Evolutionary conservation across 2,329 filamentous ascomycete genomes (phyloP), one percentile per base, ranked within the genome.

Genomic region (Gaeumannomyces sp.): DNA sequence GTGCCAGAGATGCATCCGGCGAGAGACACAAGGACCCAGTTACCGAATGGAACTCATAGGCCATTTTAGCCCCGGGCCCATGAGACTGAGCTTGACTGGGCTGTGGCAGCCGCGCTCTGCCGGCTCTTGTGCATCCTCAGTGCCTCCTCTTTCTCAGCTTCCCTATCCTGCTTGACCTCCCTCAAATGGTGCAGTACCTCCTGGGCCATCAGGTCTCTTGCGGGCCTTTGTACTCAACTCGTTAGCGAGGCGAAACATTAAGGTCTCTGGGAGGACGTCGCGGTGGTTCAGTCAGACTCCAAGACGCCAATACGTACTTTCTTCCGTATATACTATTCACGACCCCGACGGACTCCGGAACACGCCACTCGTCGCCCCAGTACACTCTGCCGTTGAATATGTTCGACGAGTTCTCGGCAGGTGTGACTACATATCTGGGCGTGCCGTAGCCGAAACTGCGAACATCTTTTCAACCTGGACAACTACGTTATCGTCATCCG

Each of bases 401-500:
- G 4, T 64, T n/a, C 25, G 19, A 28, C 45, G 45, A 29, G 63
- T 63, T 59, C 19, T 59, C 22, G 35, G 45, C 58, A 11, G 58
- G 38, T 33, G 11, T 59, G 19, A 65, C 16, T 19, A 60, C 14
- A 50, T 67, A 65, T n/a, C 35, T 60, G 4, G 67, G 68, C 38
- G 19, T 35, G 11, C 31, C 53, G n/a, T 59, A 63, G 19, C 31
- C 31, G 25, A 63, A 53, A 6, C 25, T 10, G 3, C 25, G 50
- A 61, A 70, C 3, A 69, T 28, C 22, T 33, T 22, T 7, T 66
- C 58, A 11, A 79, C 73, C 13, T 65, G 66, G 16, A 11, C 22
- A 27, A 62, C 25, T 2, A 19, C n/a, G 16, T 67, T 62, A 13
- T 64, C 19, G 35, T 67, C 66, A 28, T 66, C 66, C 61, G 57